Percentiles rank a stretch among this genome's conserved stretches.
Evolutionary conservation across 1,284 basidiomycete species (phyloP).

Genomic region (Irpex lacteus): DNA sequence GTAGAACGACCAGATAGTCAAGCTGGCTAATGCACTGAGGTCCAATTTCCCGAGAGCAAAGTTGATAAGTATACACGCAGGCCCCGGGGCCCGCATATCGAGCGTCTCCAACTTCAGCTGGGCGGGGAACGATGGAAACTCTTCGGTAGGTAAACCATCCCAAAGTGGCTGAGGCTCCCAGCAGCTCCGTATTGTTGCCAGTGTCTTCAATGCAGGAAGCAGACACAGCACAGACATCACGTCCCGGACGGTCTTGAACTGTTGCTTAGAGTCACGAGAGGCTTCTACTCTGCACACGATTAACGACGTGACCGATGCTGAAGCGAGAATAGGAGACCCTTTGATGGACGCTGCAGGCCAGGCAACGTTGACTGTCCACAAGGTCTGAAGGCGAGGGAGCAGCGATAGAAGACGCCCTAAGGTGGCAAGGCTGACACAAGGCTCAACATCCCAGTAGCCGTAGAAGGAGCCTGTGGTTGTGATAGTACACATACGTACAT

Average conservation of each 20-base stretch:
- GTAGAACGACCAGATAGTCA: conserved; percentile 6
- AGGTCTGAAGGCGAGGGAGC: background rate
- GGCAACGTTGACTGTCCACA: background rate
- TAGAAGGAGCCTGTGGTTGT: background rate
- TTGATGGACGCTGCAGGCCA: background rate
- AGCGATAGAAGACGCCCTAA: background rate
- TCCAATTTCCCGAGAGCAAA: background rate
- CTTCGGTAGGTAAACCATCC: background rate
- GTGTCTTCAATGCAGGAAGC: background rate
- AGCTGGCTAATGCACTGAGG: background rate
- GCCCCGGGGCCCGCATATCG: background rate
- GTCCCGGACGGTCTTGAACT: background rate
- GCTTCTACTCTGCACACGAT: background rate
- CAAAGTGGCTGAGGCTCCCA: background rate
- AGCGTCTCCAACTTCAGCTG: conserved; percentile 2
- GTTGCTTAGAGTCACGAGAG: background rate
- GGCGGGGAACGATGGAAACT: background rate
- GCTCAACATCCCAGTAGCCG: background rate
- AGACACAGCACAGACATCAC: background rate
- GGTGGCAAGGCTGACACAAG: background rate
- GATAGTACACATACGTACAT: background rate
- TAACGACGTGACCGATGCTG: background rate
- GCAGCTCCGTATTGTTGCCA: background rate
- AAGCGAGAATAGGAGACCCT: background rate
- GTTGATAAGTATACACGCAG: conserved; percentile 1